Base-by-base conservation (phyloP, 805 yeast species). In the Monosporozyma siamensis region DNA sequence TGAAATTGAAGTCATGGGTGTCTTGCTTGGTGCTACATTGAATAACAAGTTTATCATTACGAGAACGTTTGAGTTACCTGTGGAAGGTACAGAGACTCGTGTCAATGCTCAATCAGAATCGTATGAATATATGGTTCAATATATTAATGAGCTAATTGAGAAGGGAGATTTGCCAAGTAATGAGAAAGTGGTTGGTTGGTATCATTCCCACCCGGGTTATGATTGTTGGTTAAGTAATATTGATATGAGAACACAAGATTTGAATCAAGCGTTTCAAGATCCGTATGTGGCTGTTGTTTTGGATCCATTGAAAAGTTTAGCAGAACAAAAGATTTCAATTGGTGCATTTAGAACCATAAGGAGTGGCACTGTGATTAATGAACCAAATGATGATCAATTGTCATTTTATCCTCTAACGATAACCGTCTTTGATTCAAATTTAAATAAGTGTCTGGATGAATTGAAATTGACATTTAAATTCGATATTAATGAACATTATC, bases 201-300 rank as follows among this genome's bases (percentile, higher is more conserved):
- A 92, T 63, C 98, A 90, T 62, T 87, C 97, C 71, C 98, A 90
- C 61, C 98, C 98, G 0, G 95, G 96, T 0, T 90, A 88, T 61
- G 97, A 96, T 14, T 89, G 97, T 60, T 90, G 97, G 96, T 64
- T 90, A 35, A 80, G 92, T 42, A 94, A 92, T 4, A 87, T 90
- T 31, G 97, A 90, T 63, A 95, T 92, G 26, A 80, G 84, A 36
- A 90, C 97, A 0, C 97, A 90, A 58, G 57, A 67, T 18, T 71
- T 87, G 56, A 87, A 89, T 54, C 97, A 88, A 63, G 77, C 75
- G 44, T 87, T 79, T 56, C 96, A 88, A 59, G 97, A 88, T 53
- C 97, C 97, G 1, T 88, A 84, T 56, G 67, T 88, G 44, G 96
- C 96, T 0, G 68, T 88, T 24, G 96, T 88, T 6, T 73, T 89